These are phyloP conservation scores for Eimeria sp. DNA, from an alignment of 169 alveolate species.

Conservation along the genomic window DNA sequence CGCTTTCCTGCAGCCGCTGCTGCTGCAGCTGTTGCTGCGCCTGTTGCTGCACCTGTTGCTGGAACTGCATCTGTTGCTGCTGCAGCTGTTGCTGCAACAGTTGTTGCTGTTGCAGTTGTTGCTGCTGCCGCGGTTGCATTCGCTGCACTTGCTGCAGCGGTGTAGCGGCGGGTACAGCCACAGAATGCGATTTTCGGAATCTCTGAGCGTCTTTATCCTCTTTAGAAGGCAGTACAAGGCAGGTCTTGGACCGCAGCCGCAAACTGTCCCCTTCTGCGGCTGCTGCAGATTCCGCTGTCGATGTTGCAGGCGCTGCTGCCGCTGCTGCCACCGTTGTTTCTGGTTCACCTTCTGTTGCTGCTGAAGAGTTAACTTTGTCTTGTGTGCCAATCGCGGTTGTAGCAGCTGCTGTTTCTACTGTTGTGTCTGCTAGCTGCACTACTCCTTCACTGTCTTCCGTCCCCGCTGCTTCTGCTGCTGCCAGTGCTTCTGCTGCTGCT, in stretches of 20 bases:
- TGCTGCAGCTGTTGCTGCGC: neutral
- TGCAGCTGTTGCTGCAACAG: neutral
- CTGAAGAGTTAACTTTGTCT: too few relatives aligned
- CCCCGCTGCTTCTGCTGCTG: neutral
- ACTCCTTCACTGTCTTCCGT: neutral
- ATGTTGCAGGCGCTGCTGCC: neutral
- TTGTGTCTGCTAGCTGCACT: neutral
- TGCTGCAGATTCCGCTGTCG: constrained; percentile 1
- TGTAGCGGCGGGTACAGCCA: neutral
- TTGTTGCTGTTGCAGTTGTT: neutral
- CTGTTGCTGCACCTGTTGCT: neutral
- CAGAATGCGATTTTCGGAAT: neutral
- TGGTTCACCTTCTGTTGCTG: neutral
- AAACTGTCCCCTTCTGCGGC: neutral
- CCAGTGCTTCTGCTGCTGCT: neutral
- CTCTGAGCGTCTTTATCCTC: neutral
- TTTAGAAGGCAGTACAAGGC: neutral
- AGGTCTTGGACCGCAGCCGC: neutral
- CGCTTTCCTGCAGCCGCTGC: constrained; percentile 7
- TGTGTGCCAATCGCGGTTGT: neutral
- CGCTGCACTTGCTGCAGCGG: constrained; percentile 36
- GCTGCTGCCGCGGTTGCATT: neutral
- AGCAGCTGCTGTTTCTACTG: neutral
- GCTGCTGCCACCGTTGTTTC: neutral
- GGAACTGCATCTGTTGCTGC: constrained; percentile 19